Evolutionary conservation across 2,329 filamentous ascomycete genomes (phyloP), one percentile per base, ranked within the genome.

Genomic region (Phaeosphaeriaceae sp.): DNA sequence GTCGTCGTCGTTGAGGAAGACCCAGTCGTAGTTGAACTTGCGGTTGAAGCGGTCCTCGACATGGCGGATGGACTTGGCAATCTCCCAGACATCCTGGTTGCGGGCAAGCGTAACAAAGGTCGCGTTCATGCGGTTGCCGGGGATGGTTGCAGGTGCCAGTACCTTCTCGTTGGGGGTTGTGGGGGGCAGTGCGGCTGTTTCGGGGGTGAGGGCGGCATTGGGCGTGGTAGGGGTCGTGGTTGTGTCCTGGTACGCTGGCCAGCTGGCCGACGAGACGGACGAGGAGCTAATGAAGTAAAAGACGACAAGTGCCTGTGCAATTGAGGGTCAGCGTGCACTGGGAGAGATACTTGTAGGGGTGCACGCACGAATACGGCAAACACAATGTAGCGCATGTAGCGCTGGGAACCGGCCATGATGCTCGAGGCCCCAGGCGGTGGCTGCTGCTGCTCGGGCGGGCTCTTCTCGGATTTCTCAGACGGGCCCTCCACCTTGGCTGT

Each of bases 21-120:
- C 94, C 96, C 96, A 99, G 77, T 98, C 94, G 81, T 99, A 99
- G 83, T 96, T 89, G 83, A 91, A 98, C 72, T 94, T 91, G 72
- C 89, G 88, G 83, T 99, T 99, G 88, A 99, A 99, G 74, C 95
- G 91, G 79, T 99, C 95, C 81, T 99, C 95, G 56, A 99, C 89
- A 75, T 97, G 92, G 56, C 95, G 92, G 74, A 99, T 99, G 13
- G 93, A 97, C 73, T 92, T 88, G 61, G 93, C 91, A 74, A 99
- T 97, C 51, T 99, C 95, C 95, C 95, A 99, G 25, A 98, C 82
- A 75, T 99, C 95, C 55, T 83, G 85, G 81, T 99, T 99, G 72
- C 95, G 90, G 53, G 95, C 95, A 60, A 99, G 86, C 21, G 93
- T 97, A 53, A 99, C 93, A 74, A 99, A 99, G 11, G 95, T 99